phyloP scores from a whole-genome alignment of 176 grass and related monocot genomes.

The Phoenix dactylifera region DNA sequence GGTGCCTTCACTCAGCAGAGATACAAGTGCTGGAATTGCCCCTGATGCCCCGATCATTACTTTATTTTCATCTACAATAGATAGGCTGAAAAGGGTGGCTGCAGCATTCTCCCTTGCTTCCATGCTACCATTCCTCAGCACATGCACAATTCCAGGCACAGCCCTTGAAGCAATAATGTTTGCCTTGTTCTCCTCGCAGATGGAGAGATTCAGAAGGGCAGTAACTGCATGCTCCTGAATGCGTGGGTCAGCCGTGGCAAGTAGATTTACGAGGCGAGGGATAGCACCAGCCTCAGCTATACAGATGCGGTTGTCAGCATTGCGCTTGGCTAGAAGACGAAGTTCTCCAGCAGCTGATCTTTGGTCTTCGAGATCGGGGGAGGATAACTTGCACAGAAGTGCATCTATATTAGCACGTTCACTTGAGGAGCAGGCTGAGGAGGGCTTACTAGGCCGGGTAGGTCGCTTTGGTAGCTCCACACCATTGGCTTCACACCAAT shows the following conservation, averaged over 20 bases:
- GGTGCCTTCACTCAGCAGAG: slow-evolving; percentile 68
- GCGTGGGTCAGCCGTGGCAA: slow-evolving; percentile 40
- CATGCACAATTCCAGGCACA: slow-evolving; percentile 67
- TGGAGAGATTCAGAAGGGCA: slow-evolving; percentile 82
- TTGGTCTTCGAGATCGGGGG: slow-evolving; percentile 42
- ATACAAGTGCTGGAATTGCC: slow-evolving; percentile 78
- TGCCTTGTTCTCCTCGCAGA: slow-evolving; percentile 78
- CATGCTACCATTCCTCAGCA: slow-evolving; percentile 87
- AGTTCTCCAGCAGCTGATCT: slow-evolving; percentile 68
- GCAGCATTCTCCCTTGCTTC: slow-evolving; percentile 91
- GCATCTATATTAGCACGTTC: slow-evolving; percentile 65
- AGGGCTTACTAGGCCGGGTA: slow-evolving; percentile 19
- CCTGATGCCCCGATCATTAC: slow-evolving; percentile 63
- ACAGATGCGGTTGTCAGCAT: slow-evolving; percentile 65
- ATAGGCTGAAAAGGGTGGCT: slow-evolving; percentile 90
- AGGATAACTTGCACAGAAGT: slow-evolving; percentile 57
- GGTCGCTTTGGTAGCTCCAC: slow-evolving; percentile 65
- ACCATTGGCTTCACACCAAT: slow-evolving; percentile 65
- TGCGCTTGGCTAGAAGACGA: slow-evolving; percentile 71
- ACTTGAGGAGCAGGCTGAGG: slow-evolving; percentile 28
- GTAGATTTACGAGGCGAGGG: slow-evolving; percentile 51
- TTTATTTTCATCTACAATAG: slow-evolving; percentile 82
- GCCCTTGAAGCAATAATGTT: slow-evolving; percentile 60
- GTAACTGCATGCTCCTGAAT: slow-evolving; percentile 95
- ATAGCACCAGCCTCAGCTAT: slow-evolving; percentile 89